Evolutionary conservation across 345 rosid genomes (phyloP).

Genomic region (Excoecaria cochinchinensis): DNA sequence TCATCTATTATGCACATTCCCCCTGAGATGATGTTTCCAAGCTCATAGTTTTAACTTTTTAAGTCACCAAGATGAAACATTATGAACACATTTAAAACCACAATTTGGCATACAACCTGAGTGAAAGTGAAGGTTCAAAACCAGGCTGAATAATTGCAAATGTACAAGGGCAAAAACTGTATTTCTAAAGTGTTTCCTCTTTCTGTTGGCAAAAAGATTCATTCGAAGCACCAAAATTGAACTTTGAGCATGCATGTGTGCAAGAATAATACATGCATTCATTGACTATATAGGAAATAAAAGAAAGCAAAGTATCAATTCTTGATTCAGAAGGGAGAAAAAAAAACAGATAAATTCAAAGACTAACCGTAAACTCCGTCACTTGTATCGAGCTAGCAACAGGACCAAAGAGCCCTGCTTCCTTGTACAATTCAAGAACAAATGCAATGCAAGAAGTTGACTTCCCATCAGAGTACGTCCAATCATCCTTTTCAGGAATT

Average conservation of each 20-base stretch:
- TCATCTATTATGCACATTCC: no score
- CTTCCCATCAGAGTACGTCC: conserved; percentile 90
- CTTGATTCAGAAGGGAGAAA: neutral
- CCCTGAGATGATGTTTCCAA: neutral
- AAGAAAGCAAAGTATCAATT: neutral
- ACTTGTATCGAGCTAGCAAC: conserved; percentile 69
- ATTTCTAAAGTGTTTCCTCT: neutral
- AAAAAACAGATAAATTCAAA: neutral
- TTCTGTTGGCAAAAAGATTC: neutral
- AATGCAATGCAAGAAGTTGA: conserved; percentile 93
- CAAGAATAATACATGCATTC: neutral
- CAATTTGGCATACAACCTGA: neutral
- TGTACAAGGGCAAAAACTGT: neutral
- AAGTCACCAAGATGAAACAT: neutral
- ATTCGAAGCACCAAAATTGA: no score
- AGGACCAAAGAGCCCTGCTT: conserved; percentile 79
- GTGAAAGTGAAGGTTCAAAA: neutral
- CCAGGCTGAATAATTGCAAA: neutral
- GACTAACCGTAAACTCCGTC: conserved; percentile 90
- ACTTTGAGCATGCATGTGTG: neutral
- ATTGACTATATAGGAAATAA: neutral
- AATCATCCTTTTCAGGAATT: conserved; percentile 93
- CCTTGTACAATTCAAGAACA: conserved; percentile 93
- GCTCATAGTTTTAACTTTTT: neutral
- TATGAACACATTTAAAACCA: no score